phyloP scores from a whole-genome alignment of 345 rosid species.

The Camelina laxa region DNA sequence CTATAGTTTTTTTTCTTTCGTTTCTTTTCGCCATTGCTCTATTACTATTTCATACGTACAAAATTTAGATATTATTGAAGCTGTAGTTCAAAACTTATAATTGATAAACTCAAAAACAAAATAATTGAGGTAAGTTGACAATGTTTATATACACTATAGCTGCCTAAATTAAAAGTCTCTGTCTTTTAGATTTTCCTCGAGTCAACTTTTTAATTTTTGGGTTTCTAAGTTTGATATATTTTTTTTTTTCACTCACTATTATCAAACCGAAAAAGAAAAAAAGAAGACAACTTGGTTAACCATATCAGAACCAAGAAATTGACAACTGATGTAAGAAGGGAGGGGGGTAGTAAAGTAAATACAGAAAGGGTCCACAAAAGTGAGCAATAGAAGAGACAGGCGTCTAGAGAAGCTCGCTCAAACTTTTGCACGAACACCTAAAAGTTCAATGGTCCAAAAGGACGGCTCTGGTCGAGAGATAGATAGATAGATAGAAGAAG shows the following conservation, averaged over 20 bases:
- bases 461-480: constrained; percentile 36
- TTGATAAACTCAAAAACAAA: neutral
- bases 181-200: neutral
- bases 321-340: neutral
- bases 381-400: constrained; percentile 36
- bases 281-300: neutral
- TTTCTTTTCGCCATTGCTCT: too few species aligned
- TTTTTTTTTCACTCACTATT: neutral
- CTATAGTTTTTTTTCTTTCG: too few species aligned
- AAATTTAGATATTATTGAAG: too few species aligned
- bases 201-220: neutral
- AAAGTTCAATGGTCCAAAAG: constrained; percentile 48
- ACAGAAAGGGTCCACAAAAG: constrained; percentile 13
- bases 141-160: neutral
- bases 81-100: too few species aligned
- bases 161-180: neutral
- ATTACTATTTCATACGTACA: too few species aligned
- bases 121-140: neutral
- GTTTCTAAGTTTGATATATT: too few species aligned
- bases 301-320: too few species aligned
- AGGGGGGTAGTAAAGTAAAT: neutral
- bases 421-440: constrained; percentile 49
- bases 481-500: neutral
- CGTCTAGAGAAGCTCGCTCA: constrained; percentile 48
- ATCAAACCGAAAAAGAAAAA: neutral